These are phyloP conservation scores for Psilocybe sp. DNA, from an alignment of 768 basidiomycete genomes.

Conservation along the genomic window DNA sequence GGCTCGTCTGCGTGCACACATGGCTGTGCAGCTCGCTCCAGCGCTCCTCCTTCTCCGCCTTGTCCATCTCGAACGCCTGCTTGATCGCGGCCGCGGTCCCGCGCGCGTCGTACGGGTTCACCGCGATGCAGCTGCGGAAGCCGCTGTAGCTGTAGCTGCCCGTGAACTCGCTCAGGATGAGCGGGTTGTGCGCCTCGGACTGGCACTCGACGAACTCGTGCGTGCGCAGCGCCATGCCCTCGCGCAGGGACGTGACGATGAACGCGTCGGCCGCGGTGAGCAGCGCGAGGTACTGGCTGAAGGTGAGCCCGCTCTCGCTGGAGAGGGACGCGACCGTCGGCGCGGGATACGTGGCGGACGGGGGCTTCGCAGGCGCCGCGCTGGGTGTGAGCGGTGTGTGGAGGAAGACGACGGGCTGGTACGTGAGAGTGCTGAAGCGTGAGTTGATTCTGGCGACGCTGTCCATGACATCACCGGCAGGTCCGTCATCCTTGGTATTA, in stretches of 20 bases:
- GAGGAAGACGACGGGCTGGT: conserved; percentile 84
- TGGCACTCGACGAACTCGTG: conserved; percentile 89
- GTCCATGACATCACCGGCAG: conserved; percentile 73
- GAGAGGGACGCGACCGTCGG: too few relatives aligned
- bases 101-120: conserved; percentile 84
- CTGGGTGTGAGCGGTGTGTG: conserved; percentile 50
- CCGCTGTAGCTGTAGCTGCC: conserved; percentile 86
- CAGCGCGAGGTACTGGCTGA: conserved; percentile 81
- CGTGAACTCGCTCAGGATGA: conserved; percentile 86
- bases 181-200: conserved; percentile 61
- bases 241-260: conserved; percentile 77
- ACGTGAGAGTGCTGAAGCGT: conserved; percentile 79
- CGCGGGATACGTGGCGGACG: too few relatives aligned
- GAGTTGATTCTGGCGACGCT: conserved; percentile 80
- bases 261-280: conserved; percentile 84
- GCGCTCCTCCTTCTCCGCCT: conserved; percentile 66
- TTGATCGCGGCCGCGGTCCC: conserved; percentile 82
- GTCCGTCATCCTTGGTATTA: conserved; percentile 52
- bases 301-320: conserved; percentile 56
- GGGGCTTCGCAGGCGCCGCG: too few relatives aligned
- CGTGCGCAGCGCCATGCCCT: conserved; percentile 84
- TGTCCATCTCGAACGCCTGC: conserved; percentile 75
- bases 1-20: conserved; percentile 83
- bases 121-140: conserved; percentile 80
- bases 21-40: conserved; percentile 86